Evolutionary conservation across 352 stramenopile species (phyloP).

Genomic region (Globisporangium uncinulatum): DNA sequence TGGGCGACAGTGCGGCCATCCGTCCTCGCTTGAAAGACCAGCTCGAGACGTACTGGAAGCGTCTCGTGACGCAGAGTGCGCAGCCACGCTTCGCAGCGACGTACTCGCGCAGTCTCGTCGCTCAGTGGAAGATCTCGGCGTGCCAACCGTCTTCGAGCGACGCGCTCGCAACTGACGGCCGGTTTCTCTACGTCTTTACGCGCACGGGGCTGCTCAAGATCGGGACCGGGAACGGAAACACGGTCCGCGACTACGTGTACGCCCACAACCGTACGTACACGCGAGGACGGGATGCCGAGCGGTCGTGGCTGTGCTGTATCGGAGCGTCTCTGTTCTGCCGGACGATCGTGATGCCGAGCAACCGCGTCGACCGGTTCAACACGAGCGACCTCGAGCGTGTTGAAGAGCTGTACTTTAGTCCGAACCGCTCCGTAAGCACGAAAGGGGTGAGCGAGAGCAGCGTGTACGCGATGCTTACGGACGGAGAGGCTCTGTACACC

Average conservation of each 20-base stretch:
- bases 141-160: slow-evolving; percentile 64
- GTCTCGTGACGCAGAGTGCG: slow-evolving; percentile 22
- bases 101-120: slow-evolving; percentile 44
- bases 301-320: slow-evolving; percentile 77
- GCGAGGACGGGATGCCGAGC: slow-evolving; percentile 52
- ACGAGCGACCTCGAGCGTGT: slow-evolving; percentile 31
- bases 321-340: slow-evolving; percentile 57
- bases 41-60: slow-evolving; percentile 23
- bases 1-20: slow-evolving; percentile 6
- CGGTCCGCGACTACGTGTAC: slow-evolving; percentile 69
- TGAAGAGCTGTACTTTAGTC: slow-evolving; percentile 54
- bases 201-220: slow-evolving; percentile 62
- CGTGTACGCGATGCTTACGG: slow-evolving; percentile 69
- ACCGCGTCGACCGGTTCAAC: slow-evolving; percentile 56
- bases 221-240: slow-evolving; percentile 56
- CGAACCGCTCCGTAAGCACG: slow-evolving; percentile 23
- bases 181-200: slow-evolving; percentile 65
- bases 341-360: slow-evolving; percentile 63
- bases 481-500: slow-evolving; percentile 52
- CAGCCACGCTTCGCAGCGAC: slow-evolving; percentile 33
- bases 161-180: slow-evolving; percentile 61
- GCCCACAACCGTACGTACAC: slow-evolving; percentile 51
- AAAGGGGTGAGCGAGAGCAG: slow-evolving; percentile 44
- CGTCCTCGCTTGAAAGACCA: slow-evolving; percentile 18
- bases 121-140: slow-evolving; percentile 62